A percentile compares a stretch with the other conserved stretches of the same genome.
Conservation (phyloP, 179 eudicot species). For the Drosera spatulata region DNA sequence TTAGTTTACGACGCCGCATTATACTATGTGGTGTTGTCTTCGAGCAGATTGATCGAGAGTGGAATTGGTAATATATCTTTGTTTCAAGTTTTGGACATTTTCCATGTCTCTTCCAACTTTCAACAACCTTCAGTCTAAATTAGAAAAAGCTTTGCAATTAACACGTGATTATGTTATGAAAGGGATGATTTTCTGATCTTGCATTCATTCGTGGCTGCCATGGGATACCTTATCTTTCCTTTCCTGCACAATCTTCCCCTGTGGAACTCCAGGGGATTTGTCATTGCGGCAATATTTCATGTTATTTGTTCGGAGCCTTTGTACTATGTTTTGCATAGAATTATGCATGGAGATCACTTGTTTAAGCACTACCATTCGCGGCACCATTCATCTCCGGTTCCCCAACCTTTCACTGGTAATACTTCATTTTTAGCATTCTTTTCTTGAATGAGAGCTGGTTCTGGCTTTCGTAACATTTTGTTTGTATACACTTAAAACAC, state of each 20-base stretch:
- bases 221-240: constrained; percentile 36
- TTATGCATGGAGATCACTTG: constrained; percentile 37
- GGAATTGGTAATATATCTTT: constrained; percentile 50
- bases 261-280: constrained; percentile 22
- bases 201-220: constrained; percentile 38
- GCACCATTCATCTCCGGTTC: constrained; percentile 68
- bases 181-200: constrained; percentile 81
- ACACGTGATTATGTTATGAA: neutral
- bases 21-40: constrained; percentile 45
- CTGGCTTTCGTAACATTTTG: too few species aligned
- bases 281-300: constrained; percentile 37
- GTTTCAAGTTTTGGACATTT: too few species aligned
- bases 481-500: too few species aligned
- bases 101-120: too few species aligned
- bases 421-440: too few species aligned
- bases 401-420: constrained; percentile 62
- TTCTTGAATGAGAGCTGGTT: too few species aligned
- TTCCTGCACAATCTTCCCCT: constrained; percentile 12
- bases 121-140: too few species aligned
- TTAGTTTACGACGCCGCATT: constrained; percentile 46
- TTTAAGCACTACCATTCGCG: constrained; percentile 52
- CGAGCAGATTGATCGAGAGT: constrained; percentile 71
- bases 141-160: too few species aligned
- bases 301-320: constrained; percentile 65
- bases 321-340: constrained; percentile 48